Evolutionary conservation across 2,329 filamentous ascomycete genomes (phyloP).

Genomic region (Clonostachys rhizophaga): DNA sequence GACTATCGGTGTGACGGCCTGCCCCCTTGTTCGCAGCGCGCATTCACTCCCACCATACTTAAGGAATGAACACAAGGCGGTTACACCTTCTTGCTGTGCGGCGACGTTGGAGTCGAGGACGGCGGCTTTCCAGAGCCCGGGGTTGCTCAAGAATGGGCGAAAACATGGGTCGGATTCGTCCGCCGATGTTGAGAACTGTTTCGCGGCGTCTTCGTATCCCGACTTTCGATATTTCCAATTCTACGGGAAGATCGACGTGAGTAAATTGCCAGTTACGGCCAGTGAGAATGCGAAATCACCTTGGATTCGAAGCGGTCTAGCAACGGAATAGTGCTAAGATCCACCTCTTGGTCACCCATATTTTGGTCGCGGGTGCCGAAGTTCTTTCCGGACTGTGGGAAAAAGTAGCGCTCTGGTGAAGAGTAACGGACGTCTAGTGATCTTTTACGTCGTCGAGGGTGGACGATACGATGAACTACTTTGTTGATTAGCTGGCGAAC

Average conservation of each 20-base stretch:
- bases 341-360: conserved; percentile 82
- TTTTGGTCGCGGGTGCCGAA: conserved; percentile 2
- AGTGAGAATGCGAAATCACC: conserved; percentile 30
- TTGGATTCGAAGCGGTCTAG: conserved; percentile 82
- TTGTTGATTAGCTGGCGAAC: too few relatives aligned
- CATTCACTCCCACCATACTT: conserved; percentile 83
- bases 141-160: conserved; percentile 79
- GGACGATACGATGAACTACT: too few relatives aligned
- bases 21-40: conserved; percentile 69
- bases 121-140: conserved; percentile 84
- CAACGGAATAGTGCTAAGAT: conserved; percentile 74
- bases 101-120: conserved; percentile 95
- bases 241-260: conserved; percentile 26
- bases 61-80: conserved; percentile 83
- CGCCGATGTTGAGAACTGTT: conserved; percentile 78
- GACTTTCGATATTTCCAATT: conserved; percentile 96
- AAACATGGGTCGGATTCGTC: conserved; percentile 85
- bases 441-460: too few relatives aligned
- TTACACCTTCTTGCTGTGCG: conserved; percentile 89
- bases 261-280: too few relatives aligned
- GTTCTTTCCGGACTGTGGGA: too few relatives aligned
- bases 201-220: conserved; percentile 88
- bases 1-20: conserved; percentile 73
- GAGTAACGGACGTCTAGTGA: too few relatives aligned
- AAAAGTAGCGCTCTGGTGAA: too few relatives aligned